Conservation (phyloP, 2,329 filamentous ascomycete species). For the Ophiocordyceps camponoti-rufipedis region DNA sequence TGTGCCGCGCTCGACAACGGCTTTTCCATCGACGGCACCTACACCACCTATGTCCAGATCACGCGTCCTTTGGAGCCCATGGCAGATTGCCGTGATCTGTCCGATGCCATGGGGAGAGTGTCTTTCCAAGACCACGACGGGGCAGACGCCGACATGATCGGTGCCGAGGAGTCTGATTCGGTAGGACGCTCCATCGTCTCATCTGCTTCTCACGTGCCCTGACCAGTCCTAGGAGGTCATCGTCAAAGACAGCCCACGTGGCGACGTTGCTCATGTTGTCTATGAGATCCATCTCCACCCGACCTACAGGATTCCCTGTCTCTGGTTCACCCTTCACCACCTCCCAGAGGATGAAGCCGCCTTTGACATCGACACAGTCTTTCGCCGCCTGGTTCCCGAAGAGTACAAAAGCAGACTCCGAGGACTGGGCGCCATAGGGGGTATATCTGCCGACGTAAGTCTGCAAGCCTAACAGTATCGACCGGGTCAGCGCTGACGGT, state of each 20-base stretch:
- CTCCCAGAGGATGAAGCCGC: constrained; percentile 35
- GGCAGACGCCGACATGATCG: constrained; percentile 27
- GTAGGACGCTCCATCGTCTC: constrained; percentile 13
- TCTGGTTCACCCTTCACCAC: constrained; percentile 54
- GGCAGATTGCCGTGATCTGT: constrained; percentile 25
- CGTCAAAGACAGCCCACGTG: constrained; percentile 10
- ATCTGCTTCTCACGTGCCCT: not conserved
- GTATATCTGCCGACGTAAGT: constrained; percentile 62
- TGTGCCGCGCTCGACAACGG: constrained; percentile 30
- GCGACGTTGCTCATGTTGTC: constrained; percentile 30
- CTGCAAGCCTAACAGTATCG: constrained; percentile 2
- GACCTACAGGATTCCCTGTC: constrained; percentile 55
- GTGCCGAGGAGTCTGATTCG: constrained; percentile 31
- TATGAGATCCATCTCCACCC: constrained; percentile 63
- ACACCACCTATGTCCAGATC: constrained; percentile 37
- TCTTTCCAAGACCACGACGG: constrained; percentile 17
- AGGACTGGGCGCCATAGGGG: constrained; percentile 45
- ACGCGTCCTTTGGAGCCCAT: constrained; percentile 29
- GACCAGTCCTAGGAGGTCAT: constrained; percentile 20
- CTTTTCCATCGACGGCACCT: constrained; percentile 22
- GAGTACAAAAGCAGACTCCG: constrained; percentile 44
- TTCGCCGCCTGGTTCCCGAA: constrained; percentile 50
- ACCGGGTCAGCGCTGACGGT: constrained; percentile 11
- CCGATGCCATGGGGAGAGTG: constrained; percentile 24
- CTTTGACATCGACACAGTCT: constrained; percentile 50